A percentile compares a stretch with the other conserved stretches of the same genome.
These are phyloP conservation scores for Fusarium brevicatenulatum DNA, from an alignment of 2,329 filamentous ascomycete genomes.

Conservation along the genomic window DNA sequence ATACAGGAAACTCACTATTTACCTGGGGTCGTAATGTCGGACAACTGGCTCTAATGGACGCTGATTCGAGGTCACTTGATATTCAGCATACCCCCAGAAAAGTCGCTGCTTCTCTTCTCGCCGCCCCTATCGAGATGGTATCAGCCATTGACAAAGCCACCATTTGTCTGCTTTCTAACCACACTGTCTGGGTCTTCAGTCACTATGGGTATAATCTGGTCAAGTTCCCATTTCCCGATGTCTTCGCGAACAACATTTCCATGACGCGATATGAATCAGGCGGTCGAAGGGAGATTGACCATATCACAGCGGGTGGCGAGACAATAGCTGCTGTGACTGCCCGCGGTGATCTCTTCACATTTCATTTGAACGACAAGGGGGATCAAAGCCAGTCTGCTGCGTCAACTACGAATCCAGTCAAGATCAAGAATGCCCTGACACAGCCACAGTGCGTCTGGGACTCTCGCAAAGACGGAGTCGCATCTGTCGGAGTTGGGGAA, in stretches of 20 bases:
- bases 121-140: constrained; percentile 77
- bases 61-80: constrained; percentile 90
- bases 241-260: constrained; percentile 76
- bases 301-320: constrained; percentile 86
- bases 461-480: constrained; percentile 84
- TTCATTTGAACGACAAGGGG: constrained; percentile 75
- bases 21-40: constrained; percentile 97
- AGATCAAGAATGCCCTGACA: constrained; percentile 85
- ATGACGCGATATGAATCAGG: constrained; percentile 68
- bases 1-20: constrained; percentile 83
- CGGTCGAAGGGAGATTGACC: constrained; percentile 75
- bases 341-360: constrained; percentile 87
- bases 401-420: constrained; percentile 92
- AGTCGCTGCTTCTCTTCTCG: constrained; percentile 81
- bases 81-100: constrained; percentile 84
- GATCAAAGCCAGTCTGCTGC: constrained; percentile 69
- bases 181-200: constrained; percentile 92
- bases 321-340: constrained; percentile 90
- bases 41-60: constrained; percentile 92
- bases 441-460: constrained; percentile 87
- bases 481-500: constrained; percentile 88
- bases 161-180: constrained; percentile 83
- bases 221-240: constrained; percentile 78
- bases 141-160: constrained; percentile 93
- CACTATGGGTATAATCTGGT: constrained; percentile 96